These are phyloP conservation scores for Nakazawaea wickerhamii DNA, from an alignment of 805 yeast genomes.

Conservation along the genomic window DNA sequence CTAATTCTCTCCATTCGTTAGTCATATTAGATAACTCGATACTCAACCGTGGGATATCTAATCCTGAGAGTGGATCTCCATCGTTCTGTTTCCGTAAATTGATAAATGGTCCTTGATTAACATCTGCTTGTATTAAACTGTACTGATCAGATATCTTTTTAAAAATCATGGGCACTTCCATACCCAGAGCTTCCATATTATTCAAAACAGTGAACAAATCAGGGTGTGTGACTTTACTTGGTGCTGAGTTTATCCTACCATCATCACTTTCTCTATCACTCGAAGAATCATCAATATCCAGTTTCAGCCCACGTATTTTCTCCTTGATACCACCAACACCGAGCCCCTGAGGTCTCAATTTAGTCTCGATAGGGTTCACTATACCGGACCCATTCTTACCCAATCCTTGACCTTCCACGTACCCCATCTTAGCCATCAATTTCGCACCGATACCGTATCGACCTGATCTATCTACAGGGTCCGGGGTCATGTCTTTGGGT, in stretches of 20 bases:
- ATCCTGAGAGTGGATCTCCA: not conserved
- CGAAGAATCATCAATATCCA: constrained; percentile 14
- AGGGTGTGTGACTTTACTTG: constrained; percentile 14
- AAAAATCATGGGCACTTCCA: constrained; percentile 30
- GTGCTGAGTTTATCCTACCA: not conserved
- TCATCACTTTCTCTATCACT: not conserved
- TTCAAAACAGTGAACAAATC: constrained; percentile 33
- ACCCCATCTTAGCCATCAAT: constrained; percentile 81
- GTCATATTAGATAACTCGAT: constrained; percentile 17
- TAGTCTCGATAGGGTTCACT: constrained; percentile 70
- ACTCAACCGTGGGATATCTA: constrained; percentile 14
- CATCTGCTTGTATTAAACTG: not conserved
- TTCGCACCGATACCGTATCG: constrained; percentile 82
- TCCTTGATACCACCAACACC: constrained; percentile 69
- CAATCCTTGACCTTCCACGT: constrained; percentile 76
- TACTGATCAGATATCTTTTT: constrained; percentile 29
- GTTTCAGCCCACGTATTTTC: constrained; percentile 21
- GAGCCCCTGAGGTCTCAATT: constrained; percentile 55
- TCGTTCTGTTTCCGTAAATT: constrained; percentile 6
- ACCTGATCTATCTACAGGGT: constrained; percentile 14
- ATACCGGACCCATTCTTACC: constrained; percentile 74
- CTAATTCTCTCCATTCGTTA: constrained; percentile 9
- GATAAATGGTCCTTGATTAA: constrained; percentile 10
- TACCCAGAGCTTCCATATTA: constrained; percentile 28
- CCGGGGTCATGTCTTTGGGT: not conserved